These are phyloP conservation scores for Geotrichum ghanense DNA, from an alignment of 805 yeast genomes.

Conservation along the genomic window DNA sequence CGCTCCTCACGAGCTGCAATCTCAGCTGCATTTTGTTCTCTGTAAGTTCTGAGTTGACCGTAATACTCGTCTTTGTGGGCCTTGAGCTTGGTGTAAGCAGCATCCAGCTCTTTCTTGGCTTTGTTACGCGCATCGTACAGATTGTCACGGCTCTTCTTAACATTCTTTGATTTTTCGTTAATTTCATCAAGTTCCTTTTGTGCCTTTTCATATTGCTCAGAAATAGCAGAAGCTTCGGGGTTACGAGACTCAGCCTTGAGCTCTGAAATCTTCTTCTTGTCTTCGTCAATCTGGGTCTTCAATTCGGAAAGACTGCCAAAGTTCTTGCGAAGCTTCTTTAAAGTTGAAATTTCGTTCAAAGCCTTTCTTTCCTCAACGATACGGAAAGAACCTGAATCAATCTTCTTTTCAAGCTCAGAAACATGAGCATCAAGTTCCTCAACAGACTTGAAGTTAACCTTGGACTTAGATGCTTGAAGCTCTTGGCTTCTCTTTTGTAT, in stretches of 20 bases:
- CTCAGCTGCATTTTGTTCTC: constrained; percentile 56
- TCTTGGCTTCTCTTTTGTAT: constrained; percentile 69
- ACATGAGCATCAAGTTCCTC: constrained; percentile 28
- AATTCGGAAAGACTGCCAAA: constrained; percentile 60
- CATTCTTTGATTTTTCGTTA: constrained; percentile 44
- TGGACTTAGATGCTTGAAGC: constrained; percentile 59
- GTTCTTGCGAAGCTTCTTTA: constrained; percentile 73
- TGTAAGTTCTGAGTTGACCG: constrained; percentile 62
- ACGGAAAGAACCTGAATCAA: constrained; percentile 68
- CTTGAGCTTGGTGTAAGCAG: constrained; percentile 53
- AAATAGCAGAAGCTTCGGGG: constrained; percentile 49
- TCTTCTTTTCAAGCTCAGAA: constrained; percentile 48
- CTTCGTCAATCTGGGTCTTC: constrained; percentile 70
- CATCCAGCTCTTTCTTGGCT: constrained; percentile 57
- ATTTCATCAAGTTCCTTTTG: constrained; percentile 59
- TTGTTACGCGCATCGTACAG: constrained; percentile 56
- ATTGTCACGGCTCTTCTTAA: constrained; percentile 53
- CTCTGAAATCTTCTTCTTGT: constrained; percentile 62
- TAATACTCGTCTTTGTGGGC: constrained; percentile 64
- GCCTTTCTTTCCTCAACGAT: constrained; percentile 83
- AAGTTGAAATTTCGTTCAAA: constrained; percentile 73
- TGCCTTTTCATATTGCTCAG: constrained; percentile 50
- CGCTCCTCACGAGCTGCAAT: constrained; percentile 56
- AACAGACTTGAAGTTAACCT: constrained; percentile 43
- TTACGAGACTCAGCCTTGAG: constrained; percentile 56